phyloP scores from a whole-genome alignment of 1,284 basidiomycete species.

The Moniliophthora roreri region DNA sequence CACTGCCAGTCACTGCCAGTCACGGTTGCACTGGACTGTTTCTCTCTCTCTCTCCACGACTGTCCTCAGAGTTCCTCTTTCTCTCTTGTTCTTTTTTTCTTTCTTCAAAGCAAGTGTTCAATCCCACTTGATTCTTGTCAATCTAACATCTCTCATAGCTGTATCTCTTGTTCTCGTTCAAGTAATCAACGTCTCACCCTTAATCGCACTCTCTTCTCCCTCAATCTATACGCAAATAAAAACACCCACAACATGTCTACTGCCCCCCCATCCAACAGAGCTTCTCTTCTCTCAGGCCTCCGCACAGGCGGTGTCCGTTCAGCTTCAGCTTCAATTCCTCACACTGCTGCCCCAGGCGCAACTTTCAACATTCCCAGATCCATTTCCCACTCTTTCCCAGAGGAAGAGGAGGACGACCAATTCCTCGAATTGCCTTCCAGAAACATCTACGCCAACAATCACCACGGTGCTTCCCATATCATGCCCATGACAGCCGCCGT shows the following conservation, averaged over 20 bases:
- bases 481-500: constrained; percentile 68
- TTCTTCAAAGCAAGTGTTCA: constrained; percentile 16
- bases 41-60: constrained; percentile 21
- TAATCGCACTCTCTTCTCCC: constrained; percentile 33
- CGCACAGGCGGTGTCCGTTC: constrained; percentile 84
- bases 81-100: constrained; percentile 31
- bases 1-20: neutral
- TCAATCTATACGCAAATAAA: constrained; percentile 30
- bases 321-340: constrained; percentile 57
- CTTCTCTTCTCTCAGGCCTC: constrained; percentile 80
- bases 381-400: constrained; percentile 42
- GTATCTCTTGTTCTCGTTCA: constrained; percentile 29
- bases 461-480: constrained; percentile 35
- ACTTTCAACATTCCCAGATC: constrained; percentile 62
- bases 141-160: constrained; percentile 26
- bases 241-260: constrained; percentile 58
- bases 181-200: constrained; percentile 29
- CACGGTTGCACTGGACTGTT: neutral
- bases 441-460: constrained; percentile 35
- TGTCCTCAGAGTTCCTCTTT: constrained; percentile 27
- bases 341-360: constrained; percentile 63
- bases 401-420: constrained; percentile 61
- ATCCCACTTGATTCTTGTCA: constrained; percentile 15
- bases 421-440: constrained; percentile 54
- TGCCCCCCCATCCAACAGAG: constrained; percentile 62